Conservation (phyloP, 768 basidiomycete genomes). For the Mycena leptocephala region DNA sequence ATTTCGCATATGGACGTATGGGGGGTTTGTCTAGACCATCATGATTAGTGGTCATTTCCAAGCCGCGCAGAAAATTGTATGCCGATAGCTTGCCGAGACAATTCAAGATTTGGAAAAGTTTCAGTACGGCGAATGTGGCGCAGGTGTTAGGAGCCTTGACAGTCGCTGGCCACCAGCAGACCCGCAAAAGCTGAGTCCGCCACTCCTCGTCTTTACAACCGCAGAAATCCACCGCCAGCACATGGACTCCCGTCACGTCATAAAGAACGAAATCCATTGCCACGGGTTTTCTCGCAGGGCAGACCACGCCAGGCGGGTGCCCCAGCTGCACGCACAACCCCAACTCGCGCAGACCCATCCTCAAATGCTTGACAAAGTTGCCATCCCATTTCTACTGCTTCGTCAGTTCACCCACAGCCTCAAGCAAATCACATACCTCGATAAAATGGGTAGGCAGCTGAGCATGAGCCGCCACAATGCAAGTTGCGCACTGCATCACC, state of each 20-base stretch:
- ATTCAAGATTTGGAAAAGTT: constrained; percentile 25
- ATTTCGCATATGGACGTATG: not conserved
- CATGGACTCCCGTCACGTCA: too few relatives aligned
- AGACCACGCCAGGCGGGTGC: too few relatives aligned
- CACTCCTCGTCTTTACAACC: not conserved
- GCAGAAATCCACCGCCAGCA: constrained; percentile 15
- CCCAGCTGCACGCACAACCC: constrained; percentile 30
- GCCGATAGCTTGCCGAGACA: constrained; percentile 26
- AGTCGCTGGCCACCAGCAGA: constrained; percentile 33
- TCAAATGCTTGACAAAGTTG: not conserved
- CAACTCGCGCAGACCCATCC: constrained; percentile 1
- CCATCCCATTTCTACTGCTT: constrained; percentile 1
- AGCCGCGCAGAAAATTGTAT: constrained; percentile 20
- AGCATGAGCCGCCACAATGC: not conserved
- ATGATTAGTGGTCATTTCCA: not conserved
- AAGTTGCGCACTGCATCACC: not conserved
- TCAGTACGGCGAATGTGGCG: constrained; percentile 23
- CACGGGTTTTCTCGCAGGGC: too few relatives aligned
- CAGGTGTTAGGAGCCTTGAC: constrained; percentile 9
- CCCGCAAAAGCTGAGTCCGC: constrained; percentile 25
- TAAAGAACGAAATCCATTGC: too few relatives aligned
- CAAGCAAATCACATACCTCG: not conserved
- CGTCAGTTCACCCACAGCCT: not conserved
- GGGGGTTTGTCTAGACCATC: constrained; percentile 1
- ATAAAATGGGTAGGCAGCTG: constrained; percentile 10